Conservation (phyloP, 257 asterid species). For the Solanum bulbocastanum region DNA sequence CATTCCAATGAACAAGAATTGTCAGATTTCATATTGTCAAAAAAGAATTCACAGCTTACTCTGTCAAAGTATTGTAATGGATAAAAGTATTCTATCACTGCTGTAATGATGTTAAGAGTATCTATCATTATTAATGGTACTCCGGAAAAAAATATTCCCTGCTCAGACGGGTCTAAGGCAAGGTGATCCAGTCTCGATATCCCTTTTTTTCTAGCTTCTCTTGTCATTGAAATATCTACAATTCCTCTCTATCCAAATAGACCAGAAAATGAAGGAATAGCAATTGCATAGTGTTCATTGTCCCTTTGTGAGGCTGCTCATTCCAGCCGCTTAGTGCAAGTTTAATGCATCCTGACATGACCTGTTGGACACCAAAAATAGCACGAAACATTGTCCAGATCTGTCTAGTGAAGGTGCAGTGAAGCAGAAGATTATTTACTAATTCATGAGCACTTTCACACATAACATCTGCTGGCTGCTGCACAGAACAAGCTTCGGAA, state of each 20-base stretch:
- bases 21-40: not conserved
- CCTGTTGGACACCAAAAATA: not conserved
- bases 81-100: not conserved
- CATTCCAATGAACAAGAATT: not conserved
- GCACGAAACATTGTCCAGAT: not conserved
- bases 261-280: not conserved
- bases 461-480: not conserved
- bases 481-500: not conserved
- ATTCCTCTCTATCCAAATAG: not conserved
- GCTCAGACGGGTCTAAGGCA: not conserved
- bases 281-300: not conserved
- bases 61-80: not conserved
- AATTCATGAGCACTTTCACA: not conserved
- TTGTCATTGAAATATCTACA: not conserved
- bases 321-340: not conserved
- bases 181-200: not conserved
- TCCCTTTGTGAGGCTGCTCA: not conserved
- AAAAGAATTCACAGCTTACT: no score
- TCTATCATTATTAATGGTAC: not conserved
- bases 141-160: not conserved
- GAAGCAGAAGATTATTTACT: not conserved
- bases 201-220: not conserved
- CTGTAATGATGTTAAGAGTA: not conserved
- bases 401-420: not conserved
- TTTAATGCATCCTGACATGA: not conserved